A percentile compares a stretch with the other conserved stretches of the same genome.
Conservation (phyloP, 2,329 filamentous ascomycete species). For the Apiospora arundinis region DNA sequence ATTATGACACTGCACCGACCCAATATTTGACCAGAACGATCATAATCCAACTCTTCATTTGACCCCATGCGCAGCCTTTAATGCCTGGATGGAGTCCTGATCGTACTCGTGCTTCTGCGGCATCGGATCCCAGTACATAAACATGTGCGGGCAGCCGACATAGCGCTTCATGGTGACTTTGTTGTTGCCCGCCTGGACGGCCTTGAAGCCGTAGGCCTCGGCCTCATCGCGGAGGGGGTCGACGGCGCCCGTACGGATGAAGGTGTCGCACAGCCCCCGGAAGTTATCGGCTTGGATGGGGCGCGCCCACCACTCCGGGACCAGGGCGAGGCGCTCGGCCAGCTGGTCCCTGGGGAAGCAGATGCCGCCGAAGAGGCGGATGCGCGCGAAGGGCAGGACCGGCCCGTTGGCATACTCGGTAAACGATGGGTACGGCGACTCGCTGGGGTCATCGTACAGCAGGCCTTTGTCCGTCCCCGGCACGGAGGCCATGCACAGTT, state of each 20-base stretch:
- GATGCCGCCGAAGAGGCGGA: slow-evolving; percentile 40
- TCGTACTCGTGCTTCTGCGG: slow-evolving; percentile 42
- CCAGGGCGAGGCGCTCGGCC: slow-evolving; percentile 34
- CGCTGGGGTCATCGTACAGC: slow-evolving; percentile 39
- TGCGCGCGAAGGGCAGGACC: slow-evolving; percentile 42
- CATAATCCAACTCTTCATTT: neutral
- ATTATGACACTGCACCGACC: neutral
- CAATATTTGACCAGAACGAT: neutral
- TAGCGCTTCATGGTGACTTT: slow-evolving; percentile 54
- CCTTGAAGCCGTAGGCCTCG: slow-evolving; percentile 50
- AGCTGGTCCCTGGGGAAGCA: slow-evolving; percentile 37
- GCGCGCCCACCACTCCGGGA: slow-evolving; percentile 44
- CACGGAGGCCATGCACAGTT: slow-evolving; percentile 43
- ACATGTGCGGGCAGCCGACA: slow-evolving; percentile 54
- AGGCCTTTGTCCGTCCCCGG: slow-evolving; percentile 36
- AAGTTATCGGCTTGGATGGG: slow-evolving; percentile 42
- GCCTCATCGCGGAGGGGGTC: slow-evolving; percentile 57
- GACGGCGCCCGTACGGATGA: slow-evolving; percentile 41
- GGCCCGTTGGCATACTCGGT: slow-evolving; percentile 42
- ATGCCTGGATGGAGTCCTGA: slow-evolving; percentile 38
- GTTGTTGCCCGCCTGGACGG: slow-evolving; percentile 49
- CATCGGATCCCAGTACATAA: slow-evolving; percentile 43
- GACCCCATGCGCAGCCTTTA: slow-evolving; percentile 39
- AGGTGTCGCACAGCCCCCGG: slow-evolving; percentile 41
- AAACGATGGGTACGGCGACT: slow-evolving; percentile 44